These are phyloP conservation scores for Leccinum huronense DNA, from an alignment of 1,284 basidiomycete genomes.

Conservation along the genomic window DNA sequence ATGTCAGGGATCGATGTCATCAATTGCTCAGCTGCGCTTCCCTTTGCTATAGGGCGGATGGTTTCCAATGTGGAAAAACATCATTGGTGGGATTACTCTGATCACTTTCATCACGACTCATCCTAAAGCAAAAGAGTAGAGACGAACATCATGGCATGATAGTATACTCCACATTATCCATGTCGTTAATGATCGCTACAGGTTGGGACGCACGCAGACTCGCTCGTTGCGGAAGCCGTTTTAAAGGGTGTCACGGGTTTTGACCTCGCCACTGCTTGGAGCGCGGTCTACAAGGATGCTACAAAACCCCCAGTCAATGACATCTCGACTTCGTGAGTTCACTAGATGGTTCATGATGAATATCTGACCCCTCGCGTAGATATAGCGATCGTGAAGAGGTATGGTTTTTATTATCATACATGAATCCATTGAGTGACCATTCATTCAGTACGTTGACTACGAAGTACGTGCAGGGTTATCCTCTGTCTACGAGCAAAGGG, in stretches of 20 bases:
- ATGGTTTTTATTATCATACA: constrained; percentile 14
- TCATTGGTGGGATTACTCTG: constrained; percentile 53
- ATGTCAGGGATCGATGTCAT: background rate
- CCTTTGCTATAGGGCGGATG: constrained; percentile 60
- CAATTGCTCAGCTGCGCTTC: constrained; percentile 2
- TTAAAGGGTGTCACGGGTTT: constrained; percentile 64
- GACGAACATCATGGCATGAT: constrained; percentile 68
- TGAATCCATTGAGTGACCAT: constrained; percentile 7
- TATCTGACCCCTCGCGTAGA: constrained; percentile 36
- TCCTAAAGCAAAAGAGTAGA: constrained; percentile 37
- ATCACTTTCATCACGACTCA: background rate
- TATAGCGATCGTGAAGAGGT: constrained; percentile 78
- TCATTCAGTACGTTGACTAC: constrained; percentile 64
- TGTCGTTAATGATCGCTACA: constrained; percentile 24
- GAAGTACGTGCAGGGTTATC: constrained; percentile 80
- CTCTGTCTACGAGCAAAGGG: constrained; percentile 61
- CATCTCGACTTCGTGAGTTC: constrained; percentile 49
- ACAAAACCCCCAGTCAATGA: constrained; percentile 67
- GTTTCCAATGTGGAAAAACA: constrained; percentile 91
- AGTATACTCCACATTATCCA: background rate
- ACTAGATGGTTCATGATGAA: background rate
- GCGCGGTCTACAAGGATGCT: constrained; percentile 76
- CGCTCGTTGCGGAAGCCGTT: constrained; percentile 76
- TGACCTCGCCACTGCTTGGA: constrained; percentile 65
- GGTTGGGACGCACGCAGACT: constrained; percentile 80